A percentile compares a stretch with the other conserved stretches of the same genome.
phyloP scores from a whole-genome alignment of 345 rosid species.

The Lumnitzera littorea region DNA sequence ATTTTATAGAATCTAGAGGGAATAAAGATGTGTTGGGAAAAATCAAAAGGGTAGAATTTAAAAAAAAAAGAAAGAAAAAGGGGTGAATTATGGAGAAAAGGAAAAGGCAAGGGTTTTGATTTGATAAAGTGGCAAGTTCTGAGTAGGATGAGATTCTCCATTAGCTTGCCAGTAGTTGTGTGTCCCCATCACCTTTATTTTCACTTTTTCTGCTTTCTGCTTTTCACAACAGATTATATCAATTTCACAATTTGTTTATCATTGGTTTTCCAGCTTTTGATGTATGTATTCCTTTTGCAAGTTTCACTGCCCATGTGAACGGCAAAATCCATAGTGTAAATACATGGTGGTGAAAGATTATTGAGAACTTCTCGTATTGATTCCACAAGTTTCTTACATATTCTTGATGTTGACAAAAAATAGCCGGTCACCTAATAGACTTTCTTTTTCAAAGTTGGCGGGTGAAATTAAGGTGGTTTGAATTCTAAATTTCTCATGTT shows the following conservation, averaged over 20 bases:
- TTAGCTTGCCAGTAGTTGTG: background rate
- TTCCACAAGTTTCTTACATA: conserved; percentile 4
- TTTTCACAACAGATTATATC: background rate
- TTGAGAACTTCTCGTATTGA: too few species aligned
- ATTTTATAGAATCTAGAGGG: conserved; percentile 6
- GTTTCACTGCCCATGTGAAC: too few species aligned
- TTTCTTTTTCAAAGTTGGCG: too few species aligned
- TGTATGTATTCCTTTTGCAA: too few species aligned
- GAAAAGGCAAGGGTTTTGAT: conserved; percentile 20
- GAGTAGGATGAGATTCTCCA: conserved; percentile 14
- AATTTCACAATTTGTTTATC: background rate
- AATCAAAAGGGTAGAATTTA: conserved; percentile 10
- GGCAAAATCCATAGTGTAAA: too few species aligned
- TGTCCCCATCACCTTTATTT: conserved; percentile 13
- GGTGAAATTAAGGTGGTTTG: too few species aligned
- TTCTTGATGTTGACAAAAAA: background rate
- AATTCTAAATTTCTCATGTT: too few species aligned
- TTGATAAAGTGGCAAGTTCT: conserved; percentile 6
- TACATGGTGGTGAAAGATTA: too few species aligned
- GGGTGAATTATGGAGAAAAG: conserved; percentile 33
- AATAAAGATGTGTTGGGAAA: conserved; percentile 19
- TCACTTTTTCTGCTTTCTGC: background rate
- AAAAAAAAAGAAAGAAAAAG: conserved; percentile 18
- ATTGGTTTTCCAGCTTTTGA: background rate
- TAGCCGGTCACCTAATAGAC: background rate